These are phyloP conservation scores for Sanguinoderma infundibulare DNA, from an alignment of 1,284 basidiomycete species.

Conservation along the genomic window DNA sequence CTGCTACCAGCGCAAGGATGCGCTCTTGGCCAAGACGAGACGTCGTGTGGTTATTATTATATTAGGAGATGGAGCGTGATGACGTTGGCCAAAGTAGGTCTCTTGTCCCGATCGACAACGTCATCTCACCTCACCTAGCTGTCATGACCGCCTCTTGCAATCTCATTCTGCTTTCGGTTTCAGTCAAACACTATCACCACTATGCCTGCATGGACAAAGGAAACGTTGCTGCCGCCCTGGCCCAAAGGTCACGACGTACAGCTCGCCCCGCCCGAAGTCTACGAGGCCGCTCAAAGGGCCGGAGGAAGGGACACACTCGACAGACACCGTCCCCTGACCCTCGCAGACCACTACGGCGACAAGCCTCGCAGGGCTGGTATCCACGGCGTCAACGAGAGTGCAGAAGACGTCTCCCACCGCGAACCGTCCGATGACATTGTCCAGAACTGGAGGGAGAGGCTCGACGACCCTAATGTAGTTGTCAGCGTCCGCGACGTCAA, in stretches of 20 bases:
- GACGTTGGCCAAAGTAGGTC: too few species aligned
- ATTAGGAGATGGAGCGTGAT: too few species aligned
- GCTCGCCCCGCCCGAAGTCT: conserved; percentile 3
- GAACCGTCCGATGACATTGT: neutral
- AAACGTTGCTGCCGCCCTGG: conserved; percentile 10
- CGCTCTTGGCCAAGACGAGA: too few species aligned
- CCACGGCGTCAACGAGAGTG: conserved; percentile 6
- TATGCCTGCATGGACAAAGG: conserved; percentile 22
- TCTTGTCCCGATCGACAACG: too few species aligned
- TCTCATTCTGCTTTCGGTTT: too few species aligned
- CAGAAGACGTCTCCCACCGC: neutral
- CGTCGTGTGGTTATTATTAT: too few species aligned
- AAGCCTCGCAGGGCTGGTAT: conserved; percentile 14
- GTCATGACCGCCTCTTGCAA: too few species aligned
- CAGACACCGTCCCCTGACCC: conserved; percentile 8
- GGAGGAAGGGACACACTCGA: conserved; percentile 5
- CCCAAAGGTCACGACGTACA: conserved; percentile 11
- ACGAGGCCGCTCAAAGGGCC: conserved; percentile 6
- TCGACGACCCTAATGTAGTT: neutral
- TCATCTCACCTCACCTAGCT: too few species aligned
- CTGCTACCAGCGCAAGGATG: too few species aligned
- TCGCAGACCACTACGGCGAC: conserved; percentile 16
- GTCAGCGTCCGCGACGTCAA: conserved; percentile 25
- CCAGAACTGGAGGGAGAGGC: neutral
- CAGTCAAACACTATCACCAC: too few species aligned